Evolutionary conservation across 2,329 filamentous ascomycete species (phyloP), one percentile per base, ranked within the genome.

Genomic region (Periglandula ipomoeae): DNA sequence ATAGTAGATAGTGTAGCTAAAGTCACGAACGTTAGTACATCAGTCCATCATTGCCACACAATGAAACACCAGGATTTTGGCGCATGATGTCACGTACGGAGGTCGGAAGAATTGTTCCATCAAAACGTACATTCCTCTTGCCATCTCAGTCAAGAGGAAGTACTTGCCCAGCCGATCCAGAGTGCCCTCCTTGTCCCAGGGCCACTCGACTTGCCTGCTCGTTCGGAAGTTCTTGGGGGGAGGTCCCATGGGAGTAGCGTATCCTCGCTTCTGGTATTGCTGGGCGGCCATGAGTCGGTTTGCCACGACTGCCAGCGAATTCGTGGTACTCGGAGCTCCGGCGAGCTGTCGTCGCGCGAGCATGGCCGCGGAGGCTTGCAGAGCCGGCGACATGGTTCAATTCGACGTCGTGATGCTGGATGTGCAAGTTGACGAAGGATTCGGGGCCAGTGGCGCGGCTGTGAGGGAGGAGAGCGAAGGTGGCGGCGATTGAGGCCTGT

Each of bases 51-150:
- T 15, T n/a, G 30, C 7, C 2, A 15, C 32, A n/a, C 7, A 13
- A 20, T 37, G 9, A 9, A 20, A 5, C 5, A 7, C 35, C 30
- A 17, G 39, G 5, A 15, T 8, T 11, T 20, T 0, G 38, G 23
- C 32, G 22, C 11, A 24, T 8, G n/a, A 15, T 2, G 26, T 7
- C 43, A 89, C 89, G 78, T 79, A 97, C 87, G 93, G 90, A 72
- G 91, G 89, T 69, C 93, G 79, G 77, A 98, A 97, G 80, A 86
- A 98, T 75, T 98, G 91, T 79, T 98, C 93, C 65, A 98, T 67
- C 70, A 93, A 82, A 58, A 98, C 84, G 65, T 96, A 98, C 93
- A 98, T 97, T 70, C 93, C 93, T 64, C 93, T 83, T 67, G 88
- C 79, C 85, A 97, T 93, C 78, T 98, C 93, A 47, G 87, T 84